A percentile compares a stretch with the other conserved stretches of the same genome.
Evolutionary conservation across 2,329 filamentous ascomycete genomes (phyloP).

Genomic region (Colletotrichum karsti): DNA sequence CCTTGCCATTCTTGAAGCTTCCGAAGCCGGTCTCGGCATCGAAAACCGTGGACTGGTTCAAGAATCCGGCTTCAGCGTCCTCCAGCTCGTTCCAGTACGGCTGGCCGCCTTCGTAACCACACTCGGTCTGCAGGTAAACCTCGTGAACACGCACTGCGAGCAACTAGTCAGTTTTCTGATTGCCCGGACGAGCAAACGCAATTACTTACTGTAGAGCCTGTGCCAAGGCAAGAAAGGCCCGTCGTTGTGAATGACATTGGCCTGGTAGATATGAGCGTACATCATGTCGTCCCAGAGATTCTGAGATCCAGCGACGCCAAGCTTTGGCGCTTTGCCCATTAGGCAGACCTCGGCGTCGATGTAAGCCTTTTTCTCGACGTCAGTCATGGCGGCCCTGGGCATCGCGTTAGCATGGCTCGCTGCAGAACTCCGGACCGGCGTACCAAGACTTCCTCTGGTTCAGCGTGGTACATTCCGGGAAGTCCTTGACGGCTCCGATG

Average conservation of each 20-base stretch:
- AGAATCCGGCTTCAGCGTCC: slow-evolving; percentile 1
- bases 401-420: too few species aligned
- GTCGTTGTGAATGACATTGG: not conserved
- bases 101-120: slow-evolving; percentile 38
- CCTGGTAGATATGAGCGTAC: not conserved
- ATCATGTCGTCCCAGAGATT: not conserved
- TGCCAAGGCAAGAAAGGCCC: not conserved
- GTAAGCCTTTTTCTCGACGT: slow-evolving; percentile 27
- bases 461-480: not conserved
- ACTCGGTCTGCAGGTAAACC: slow-evolving; percentile 34
- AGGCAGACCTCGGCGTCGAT: slow-evolving; percentile 28
- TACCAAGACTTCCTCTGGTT: not conserved
- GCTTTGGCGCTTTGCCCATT: not conserved
- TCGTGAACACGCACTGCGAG: slow-evolving; percentile 41
- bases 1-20: too few species aligned
- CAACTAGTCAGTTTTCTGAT: not conserved
- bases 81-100: slow-evolving; percentile 28
- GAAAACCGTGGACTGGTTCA: slow-evolving; percentile 6
- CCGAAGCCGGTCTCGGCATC: slow-evolving; percentile 23
- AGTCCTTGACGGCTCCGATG: not conserved
- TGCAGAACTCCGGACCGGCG: too few species aligned
- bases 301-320: not conserved
- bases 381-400: not conserved
- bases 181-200: not conserved
- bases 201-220: not conserved